Percentiles rank a stretch among this genome's conserved stretches.
These are phyloP conservation scores for Kurtzmaniella fragi DNA, from an alignment of 805 yeast genomes.

Conservation along the genomic window DNA sequence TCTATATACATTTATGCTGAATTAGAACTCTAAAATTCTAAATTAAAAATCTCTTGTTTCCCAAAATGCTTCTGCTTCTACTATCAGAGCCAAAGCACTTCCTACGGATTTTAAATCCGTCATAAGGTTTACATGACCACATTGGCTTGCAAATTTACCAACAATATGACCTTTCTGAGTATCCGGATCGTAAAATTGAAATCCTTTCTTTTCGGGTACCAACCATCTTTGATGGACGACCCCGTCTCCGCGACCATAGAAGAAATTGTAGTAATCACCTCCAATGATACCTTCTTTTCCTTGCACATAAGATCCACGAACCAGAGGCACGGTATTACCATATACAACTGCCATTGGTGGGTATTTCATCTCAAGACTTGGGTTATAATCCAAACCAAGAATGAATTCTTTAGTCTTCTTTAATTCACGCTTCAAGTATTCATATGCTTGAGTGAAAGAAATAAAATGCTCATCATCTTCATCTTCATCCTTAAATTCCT, in stretches of 20 bases:
- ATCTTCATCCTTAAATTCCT: slow-evolving; percentile 5
- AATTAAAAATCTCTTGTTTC: too few species aligned
- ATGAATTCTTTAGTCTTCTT: slow-evolving; percentile 54
- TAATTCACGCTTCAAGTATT: slow-evolving; percentile 60
- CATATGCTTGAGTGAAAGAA: slow-evolving; percentile 54
- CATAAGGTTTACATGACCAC: slow-evolving; percentile 79
- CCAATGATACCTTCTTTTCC: slow-evolving; percentile 56
- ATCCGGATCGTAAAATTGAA: slow-evolving; percentile 26
- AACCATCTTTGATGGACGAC: slow-evolving; percentile 80
- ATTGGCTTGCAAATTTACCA: slow-evolving; percentile 56
- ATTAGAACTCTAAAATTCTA: too few species aligned
- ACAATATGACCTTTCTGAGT: slow-evolving; percentile 48
- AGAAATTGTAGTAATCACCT: slow-evolving; percentile 72
- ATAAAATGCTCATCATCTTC: slow-evolving; percentile 13
- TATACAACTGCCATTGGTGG: slow-evolving; percentile 85
- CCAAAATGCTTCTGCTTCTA: slow-evolving; percentile 51
- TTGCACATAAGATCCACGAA: slow-evolving; percentile 68
- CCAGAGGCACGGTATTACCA: slow-evolving; percentile 80
- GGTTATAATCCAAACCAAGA: slow-evolving; percentile 50
- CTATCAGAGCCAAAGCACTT: slow-evolving; percentile 59
- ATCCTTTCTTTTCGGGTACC: slow-evolving; percentile 74
- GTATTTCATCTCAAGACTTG: slow-evolving; percentile 42
- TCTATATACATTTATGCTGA: too few species aligned
- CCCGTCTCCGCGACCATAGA: slow-evolving; percentile 91
- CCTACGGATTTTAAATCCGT: slow-evolving; percentile 72